Conservation (phyloP, 495 filamentous ascomycete genomes). For the Annulohypoxylon bovei region DNA sequence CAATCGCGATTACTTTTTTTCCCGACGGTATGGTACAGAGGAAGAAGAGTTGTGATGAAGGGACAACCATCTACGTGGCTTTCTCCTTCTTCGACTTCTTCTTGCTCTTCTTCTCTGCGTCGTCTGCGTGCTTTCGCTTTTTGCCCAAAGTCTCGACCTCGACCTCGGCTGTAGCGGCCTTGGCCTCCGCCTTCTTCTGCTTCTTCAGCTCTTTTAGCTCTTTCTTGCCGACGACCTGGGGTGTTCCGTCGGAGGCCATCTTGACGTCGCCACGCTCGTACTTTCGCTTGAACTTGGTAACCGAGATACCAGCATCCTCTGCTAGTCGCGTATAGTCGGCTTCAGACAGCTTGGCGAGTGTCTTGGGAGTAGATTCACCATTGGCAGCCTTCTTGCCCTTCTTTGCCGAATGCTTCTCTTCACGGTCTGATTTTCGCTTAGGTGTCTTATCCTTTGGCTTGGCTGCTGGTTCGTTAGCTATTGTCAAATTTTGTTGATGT, state of each 20-base stretch:
- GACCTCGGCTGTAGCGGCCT: constrained; percentile 45
- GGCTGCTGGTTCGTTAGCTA: constrained; percentile 56
- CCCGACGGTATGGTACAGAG: constrained; percentile 43
- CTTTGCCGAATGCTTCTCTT: constrained; percentile 57
- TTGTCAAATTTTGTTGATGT: constrained; percentile 30
- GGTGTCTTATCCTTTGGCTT: constrained; percentile 58
- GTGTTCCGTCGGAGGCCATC: constrained; percentile 66
- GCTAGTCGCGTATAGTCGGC: constrained; percentile 66
- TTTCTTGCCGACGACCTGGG: constrained; percentile 74
- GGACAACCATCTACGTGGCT: constrained; percentile 32
- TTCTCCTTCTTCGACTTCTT: constrained; percentile 58
- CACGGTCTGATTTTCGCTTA: constrained; percentile 46
- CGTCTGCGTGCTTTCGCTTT: constrained; percentile 49
- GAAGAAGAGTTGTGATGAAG: constrained; percentile 31
- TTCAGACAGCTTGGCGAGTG: constrained; percentile 51
- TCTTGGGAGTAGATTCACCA: constrained; percentile 26
- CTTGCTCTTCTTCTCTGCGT: constrained; percentile 58
- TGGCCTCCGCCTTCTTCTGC: constrained; percentile 71
- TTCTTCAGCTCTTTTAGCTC: constrained; percentile 81
- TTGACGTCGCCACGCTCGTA: constrained; percentile 73
- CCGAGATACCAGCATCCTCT: constrained; percentile 68
- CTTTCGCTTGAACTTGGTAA: constrained; percentile 78
- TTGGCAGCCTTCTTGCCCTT: constrained; percentile 50
- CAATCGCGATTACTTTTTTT: constrained; percentile 41
- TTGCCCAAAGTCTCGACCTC: constrained; percentile 40